Base-by-base conservation (phyloP, 169 alveolate species). In the Cryptosporidium sp. region DNA sequence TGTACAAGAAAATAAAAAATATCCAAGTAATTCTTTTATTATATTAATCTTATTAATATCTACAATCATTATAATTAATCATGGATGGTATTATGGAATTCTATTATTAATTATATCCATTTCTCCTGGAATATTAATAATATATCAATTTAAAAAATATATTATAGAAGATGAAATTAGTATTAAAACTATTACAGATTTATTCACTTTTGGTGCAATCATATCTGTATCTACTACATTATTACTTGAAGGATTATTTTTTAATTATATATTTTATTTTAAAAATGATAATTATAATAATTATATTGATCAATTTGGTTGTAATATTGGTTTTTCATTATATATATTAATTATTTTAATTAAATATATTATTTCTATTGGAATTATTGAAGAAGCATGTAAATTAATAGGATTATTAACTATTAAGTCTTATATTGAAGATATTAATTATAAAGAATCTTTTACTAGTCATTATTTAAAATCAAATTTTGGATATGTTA, bases 191-290 rank as follows among this genome's bases (percentile, higher is more conserved):
- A 42, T 65, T 9, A n/a, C 68, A 29, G 89, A 80, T 16, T 42
- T 80, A 23, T 62, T 80, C 48, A 16, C 65, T 14, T 60, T 65
- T n/a, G 89, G 89, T 44, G 72, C 80, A 60, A 80, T 73, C 14
- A n/a, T 80, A 4, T 80, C 89, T 4, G 67, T 62, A 21, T n/a
- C 39, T 8, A 23, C 60, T 14, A 48, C 89, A 29, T 37, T 80
- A 21, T 16, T 60, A 21, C n/a, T 80, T 1, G 89, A 80, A 48
- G 48, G 89, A 8, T 21, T 80, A 7, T 12, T 80, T 12, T 80
- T 80, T 7, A 23, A 7, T n/a, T 23, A 37, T 18, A 56, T 56
- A 8, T 56, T 56, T 26, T 9, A 56, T 56, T 4, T 56, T 5
- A 26, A 26, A 26, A 56, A 26, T 56, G 67, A 56, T 56, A 9